phyloP scores from a whole-genome alignment of 345 rosid genomes.

The Zanthoxylum bungeanum region DNA sequence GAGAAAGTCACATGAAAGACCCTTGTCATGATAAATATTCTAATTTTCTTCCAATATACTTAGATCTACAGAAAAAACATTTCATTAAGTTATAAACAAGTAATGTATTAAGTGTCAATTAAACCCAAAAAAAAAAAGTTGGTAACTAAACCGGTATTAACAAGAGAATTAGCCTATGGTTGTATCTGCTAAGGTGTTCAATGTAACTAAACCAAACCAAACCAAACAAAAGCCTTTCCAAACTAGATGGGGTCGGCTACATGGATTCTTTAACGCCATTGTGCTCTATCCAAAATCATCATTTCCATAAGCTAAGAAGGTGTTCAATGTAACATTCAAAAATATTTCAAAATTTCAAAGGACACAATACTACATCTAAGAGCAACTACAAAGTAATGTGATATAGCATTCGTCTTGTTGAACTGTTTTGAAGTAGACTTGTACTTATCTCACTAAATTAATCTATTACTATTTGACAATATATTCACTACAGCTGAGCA shows the following conservation, averaged over 20 bases:
- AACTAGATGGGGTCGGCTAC: no score
- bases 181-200: background rate
- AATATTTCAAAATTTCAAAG: no score
- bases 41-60: background rate
- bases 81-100: background rate
- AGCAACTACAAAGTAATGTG: background rate
- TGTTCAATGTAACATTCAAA: background rate
- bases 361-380: background rate
- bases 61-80: background rate
- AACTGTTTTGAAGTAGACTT: no score
- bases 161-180: background rate
- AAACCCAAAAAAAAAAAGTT: background rate
- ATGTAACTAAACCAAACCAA: no score
- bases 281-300: no score
- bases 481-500: background rate
- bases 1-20: background rate
- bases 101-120: background rate
- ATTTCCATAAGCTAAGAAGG: no score
- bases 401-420: background rate
- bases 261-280: no score
- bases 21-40: background rate
- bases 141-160: background rate
- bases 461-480: no score
- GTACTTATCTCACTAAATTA: no score
- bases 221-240: no score